These are phyloP conservation scores for Endothia cerciana DNA, from an alignment of 2,329 filamentous ascomycete genomes.

Conservation along the genomic window DNA sequence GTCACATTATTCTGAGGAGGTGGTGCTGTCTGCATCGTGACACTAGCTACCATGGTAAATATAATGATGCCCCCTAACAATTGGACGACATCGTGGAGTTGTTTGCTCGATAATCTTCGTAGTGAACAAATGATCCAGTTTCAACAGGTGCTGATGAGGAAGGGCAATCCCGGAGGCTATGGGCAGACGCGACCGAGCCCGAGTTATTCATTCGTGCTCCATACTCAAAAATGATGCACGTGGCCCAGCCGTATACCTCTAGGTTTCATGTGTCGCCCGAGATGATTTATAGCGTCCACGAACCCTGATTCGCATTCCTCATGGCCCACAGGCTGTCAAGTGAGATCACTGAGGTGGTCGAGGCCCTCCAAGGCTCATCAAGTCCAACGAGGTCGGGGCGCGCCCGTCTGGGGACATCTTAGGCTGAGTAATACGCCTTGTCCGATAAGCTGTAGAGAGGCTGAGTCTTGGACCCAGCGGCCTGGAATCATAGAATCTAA, in stretches of 20 bases:
- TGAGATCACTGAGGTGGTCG: not conserved
- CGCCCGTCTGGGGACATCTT: not conserved
- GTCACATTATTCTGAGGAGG: not conserved
- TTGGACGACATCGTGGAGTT: not conserved
- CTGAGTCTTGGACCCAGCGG: not conserved
- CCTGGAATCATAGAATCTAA: not conserved
- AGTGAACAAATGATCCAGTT: conserved; percentile 6
- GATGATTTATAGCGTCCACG: not conserved
- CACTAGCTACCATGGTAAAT: not conserved
- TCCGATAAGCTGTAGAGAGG: not conserved
- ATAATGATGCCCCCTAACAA: not conserved
- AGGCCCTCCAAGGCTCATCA: not conserved
- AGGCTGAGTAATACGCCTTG: not conserved
- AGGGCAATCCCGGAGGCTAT: not conserved
- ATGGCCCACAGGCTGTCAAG: not conserved
- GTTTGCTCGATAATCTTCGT: conserved; percentile 1
- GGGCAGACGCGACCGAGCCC: not conserved
- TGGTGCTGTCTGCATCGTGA: not conserved
- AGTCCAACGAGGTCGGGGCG: not conserved
- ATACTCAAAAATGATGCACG: not conserved
- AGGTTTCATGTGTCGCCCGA: conserved; percentile 3
- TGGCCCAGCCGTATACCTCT: not conserved
- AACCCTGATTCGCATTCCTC: not conserved
- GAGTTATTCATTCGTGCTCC: not conserved
- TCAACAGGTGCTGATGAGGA: conserved; percentile 20